Conservation (phyloP, 1,284 basidiomycete species). For the Coniferiporia sulphurascens region DNA sequence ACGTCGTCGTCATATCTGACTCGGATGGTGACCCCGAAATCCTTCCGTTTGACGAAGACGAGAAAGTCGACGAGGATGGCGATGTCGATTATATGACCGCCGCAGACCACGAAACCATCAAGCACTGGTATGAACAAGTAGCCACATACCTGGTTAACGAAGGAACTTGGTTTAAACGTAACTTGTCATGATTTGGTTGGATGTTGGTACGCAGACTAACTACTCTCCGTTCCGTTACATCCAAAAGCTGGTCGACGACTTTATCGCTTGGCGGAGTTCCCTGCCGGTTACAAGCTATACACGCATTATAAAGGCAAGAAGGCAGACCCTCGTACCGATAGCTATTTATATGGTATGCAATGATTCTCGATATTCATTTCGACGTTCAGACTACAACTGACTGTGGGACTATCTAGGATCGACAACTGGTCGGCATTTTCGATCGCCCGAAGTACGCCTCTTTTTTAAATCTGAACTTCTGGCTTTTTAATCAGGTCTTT, state of each 20-base stretch:
- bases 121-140: constrained; percentile 9
- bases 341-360: constrained; percentile 14
- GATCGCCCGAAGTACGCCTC: constrained; percentile 12
- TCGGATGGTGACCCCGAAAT: constrained; percentile 12
- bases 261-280: constrained; percentile 9
- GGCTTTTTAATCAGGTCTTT: neutral
- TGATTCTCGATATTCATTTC: neutral
- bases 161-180: constrained; percentile 4
- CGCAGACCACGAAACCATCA: constrained; percentile 7
- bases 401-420: constrained; percentile 4
- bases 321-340: constrained; percentile 11
- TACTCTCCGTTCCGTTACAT: neutral
- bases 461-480: neutral
- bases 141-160: constrained; percentile 12
- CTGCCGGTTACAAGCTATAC: constrained; percentile 15
- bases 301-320: constrained; percentile 11
- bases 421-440: constrained; percentile 6
- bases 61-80: neutral
- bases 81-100: neutral
- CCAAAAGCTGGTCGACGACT: neutral
- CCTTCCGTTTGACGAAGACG: neutral
- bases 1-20: neutral
- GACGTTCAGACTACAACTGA: neutral
- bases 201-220: no score
- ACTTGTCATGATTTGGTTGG: neutral